A percentile compares a stretch with the other conserved stretches of the same genome.
phyloP scores from a whole-genome alignment of 805 yeast species.

The Candida easanensis region DNA sequence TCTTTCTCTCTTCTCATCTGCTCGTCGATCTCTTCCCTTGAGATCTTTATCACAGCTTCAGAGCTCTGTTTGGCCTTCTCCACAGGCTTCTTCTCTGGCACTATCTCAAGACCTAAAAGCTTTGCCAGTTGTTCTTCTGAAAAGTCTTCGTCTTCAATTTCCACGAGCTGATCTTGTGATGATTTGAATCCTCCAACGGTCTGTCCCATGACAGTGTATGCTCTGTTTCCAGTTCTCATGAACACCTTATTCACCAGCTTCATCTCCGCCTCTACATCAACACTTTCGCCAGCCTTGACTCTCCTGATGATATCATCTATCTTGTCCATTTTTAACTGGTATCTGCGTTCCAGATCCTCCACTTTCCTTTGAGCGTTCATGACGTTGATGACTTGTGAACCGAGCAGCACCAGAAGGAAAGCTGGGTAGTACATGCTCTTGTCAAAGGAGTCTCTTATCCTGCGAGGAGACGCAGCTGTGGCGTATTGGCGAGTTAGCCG shows the following conservation, averaged over 20 bases:
- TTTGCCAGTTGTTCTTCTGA: constrained; percentile 17
- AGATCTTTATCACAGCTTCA: constrained; percentile 11
- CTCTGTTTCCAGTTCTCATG: constrained; percentile 10
- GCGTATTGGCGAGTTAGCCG: neutral
- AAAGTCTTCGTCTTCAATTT: constrained; percentile 25
- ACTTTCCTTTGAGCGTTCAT: constrained; percentile 39
- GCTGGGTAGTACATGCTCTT: constrained; percentile 37
- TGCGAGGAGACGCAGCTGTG: neutral
- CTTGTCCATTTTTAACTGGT: constrained; percentile 35
- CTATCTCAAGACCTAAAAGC: constrained; percentile 15
- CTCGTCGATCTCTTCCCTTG: constrained; percentile 18
- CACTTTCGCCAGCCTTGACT: constrained; percentile 32
- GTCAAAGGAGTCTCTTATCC: constrained; percentile 28
- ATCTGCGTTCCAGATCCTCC: constrained; percentile 38
- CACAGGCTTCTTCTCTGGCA: neutral
- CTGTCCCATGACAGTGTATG: constrained; percentile 10
- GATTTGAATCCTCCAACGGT: neutral
- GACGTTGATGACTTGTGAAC: constrained; percentile 46
- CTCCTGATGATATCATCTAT: constrained; percentile 38
- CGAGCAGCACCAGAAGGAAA: constrained; percentile 40
- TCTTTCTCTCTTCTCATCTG: constrained; percentile 31
- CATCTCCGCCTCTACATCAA: constrained; percentile 42
- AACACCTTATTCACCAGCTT: constrained; percentile 35
- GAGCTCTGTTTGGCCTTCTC: neutral
- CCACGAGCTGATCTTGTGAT: constrained; percentile 16